Evolutionary conservation across 208 protist genomes (phyloP), one percentile per base, ranked within the genome.

Genomic region (Wallacemonas sp.): DNA sequence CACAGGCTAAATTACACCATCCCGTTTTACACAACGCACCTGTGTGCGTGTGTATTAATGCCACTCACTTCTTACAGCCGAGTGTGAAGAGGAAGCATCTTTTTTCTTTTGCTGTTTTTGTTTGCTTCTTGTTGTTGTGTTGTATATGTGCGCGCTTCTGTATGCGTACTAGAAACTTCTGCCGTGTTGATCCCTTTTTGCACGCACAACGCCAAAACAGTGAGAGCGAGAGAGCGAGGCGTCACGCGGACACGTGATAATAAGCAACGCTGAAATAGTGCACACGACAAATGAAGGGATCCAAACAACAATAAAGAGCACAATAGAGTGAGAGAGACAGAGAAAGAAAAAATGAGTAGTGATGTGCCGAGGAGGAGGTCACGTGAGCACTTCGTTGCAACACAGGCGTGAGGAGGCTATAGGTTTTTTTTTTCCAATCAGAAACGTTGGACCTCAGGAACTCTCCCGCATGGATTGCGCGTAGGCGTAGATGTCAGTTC

Each of bases 401-500:
- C n/a, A n/a, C n/a, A n/a, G n/a, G n/a, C n/a, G n/a, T n/a, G n/a
- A n/a, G n/a, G n/a, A n/a, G n/a, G n/a, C n/a, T n/a, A n/a, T n/a
- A n/a, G n/a, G n/a, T n/a, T n/a, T n/a, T n/a, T n/a, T n/a, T n/a
- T n/a, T n/a, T 24, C 45, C 0, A 51, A 42, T 42, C 44, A 6
- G 44, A 49, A 26, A 19, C 19, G 44, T n/a, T 9, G 5, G 19
- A 49, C 17, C 17, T 19, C 12, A 14, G 26, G 6, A 61, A 12
- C 6, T 17, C 19, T 24, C 17, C n/a, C 21, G 33, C 15, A 31
- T 58, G 6, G 46, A 46, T 19, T 58, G 51, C 5, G 51, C 51
- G 51, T 77, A 70, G 27, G 73, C 47, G 60, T 39, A 61, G 6
- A 78, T 53, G 31, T 84, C 72, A 2, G 72, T 45, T 36, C 82